Evolutionary conservation across 805 yeast genomes (phyloP), one percentile per base, ranked within the genome.

Genomic region (Trichomonascus vanleenenianus): DNA sequence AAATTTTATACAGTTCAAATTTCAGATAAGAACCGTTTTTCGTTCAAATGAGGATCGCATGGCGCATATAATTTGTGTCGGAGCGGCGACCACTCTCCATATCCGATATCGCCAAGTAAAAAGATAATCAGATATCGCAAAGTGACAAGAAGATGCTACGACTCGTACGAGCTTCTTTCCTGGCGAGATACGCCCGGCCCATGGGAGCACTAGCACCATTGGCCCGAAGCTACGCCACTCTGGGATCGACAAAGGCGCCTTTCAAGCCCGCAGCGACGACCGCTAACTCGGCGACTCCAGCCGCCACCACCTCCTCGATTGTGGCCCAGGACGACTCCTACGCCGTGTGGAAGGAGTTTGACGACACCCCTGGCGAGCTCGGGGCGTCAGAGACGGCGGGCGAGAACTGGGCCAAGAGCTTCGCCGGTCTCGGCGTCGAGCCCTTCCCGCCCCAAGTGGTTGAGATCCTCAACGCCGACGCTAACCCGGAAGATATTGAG

Each of bases 401-500:
- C n/a, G 55, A 51, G 43, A 43, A 91, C 63, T 93, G 97, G 97
- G 74, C 89, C 10, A 81, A 76, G 20, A 85, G 96, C 2, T 93
- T 82, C 69, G 83, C 77, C 55, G 97, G 97, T 0, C 67, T 93
- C 30, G 96, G 96, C 4, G 67, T 78, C 2, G 76, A 72, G n/a
- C 82, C 96, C 1, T 91, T 93, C 57, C 66, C 79, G 3, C 70
- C 70, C 12, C 76, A 77, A 35, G 71, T 80, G 0, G 79, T 78
- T 45, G 74, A 75, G 20, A 70, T 77, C n/a, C 67, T 93, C 14
- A 60, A 79, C 44, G 76, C 81, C 5, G 76, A 81, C 0, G 59
- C 93, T n/a, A 74, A 72, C 0, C 72, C 76, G 4, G 73, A 73
- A 22, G 97, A 91, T 55, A 79, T 93, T 43, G 98, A 93, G 62